Conservation (phyloP, 2,329 filamentous ascomycete species). For the Pseudocercospora fijiensis region DNA sequence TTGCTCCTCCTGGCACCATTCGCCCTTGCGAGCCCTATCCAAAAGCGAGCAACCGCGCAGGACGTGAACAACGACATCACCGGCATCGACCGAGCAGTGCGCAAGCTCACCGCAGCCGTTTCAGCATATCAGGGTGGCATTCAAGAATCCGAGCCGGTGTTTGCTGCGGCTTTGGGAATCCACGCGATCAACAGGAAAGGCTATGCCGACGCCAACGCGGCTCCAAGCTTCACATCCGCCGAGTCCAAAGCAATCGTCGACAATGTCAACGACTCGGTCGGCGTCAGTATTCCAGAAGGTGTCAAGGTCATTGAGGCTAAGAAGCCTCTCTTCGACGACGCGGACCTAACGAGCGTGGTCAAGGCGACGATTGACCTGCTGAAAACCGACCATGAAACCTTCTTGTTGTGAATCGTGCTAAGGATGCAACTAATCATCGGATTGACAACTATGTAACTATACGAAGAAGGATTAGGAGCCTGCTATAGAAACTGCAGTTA, state of each 20-base stretch:
- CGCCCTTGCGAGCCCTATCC: conserved; percentile 16
- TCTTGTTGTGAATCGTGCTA: too few species aligned
- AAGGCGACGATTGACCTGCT: conserved; percentile 30
- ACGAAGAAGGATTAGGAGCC: too few species aligned
- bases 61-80: conserved; percentile 31
- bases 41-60: conserved; percentile 22
- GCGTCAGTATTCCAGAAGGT: conserved; percentile 26
- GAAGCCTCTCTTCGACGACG: conserved; percentile 30
- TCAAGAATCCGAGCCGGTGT: conserved; percentile 22
- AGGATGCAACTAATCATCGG: too few species aligned
- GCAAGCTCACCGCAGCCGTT: conserved; percentile 24
- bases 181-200: conserved; percentile 31
- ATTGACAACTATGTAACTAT: too few species aligned
- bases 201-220: conserved; percentile 25
- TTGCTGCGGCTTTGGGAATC: conserved; percentile 26
- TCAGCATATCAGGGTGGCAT: conserved; percentile 31
- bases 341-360: conserved; percentile 28
- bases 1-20: conserved; percentile 26
- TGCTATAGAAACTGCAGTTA: too few species aligned
- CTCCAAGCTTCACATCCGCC: conserved; percentile 23
- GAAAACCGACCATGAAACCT: conserved; percentile 32
- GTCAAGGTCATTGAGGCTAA: conserved; percentile 27
- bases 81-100: conserved; percentile 29
- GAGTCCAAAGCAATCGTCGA: conserved; percentile 31
- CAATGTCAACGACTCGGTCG: conserved; percentile 29